Conservation (phyloP, 768 basidiomycete species). For the Lactarius pseudohatsudake region DNA sequence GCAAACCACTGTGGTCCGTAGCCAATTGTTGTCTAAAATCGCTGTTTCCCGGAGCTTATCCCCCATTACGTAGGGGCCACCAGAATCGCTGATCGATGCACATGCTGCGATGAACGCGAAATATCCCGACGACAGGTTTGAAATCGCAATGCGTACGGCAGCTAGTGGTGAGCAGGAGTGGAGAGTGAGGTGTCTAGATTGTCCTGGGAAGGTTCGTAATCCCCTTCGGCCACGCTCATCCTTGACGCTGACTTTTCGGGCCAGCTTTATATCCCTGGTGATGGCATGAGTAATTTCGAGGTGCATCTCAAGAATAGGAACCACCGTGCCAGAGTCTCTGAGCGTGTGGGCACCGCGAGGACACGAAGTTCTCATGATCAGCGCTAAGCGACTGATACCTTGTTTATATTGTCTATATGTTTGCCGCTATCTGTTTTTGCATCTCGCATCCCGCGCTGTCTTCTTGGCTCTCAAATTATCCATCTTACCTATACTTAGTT, state of each 20-base stretch:
- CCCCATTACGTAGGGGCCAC: constrained; percentile 39
- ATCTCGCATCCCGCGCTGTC: constrained; percentile 17
- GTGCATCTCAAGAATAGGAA: constrained; percentile 87
- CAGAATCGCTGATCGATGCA: constrained; percentile 70
- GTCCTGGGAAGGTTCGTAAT: constrained; percentile 80
- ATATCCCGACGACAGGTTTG: constrained; percentile 83
- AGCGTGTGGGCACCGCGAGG: constrained; percentile 41
- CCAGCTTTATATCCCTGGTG: constrained; percentile 24
- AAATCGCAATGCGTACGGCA: constrained; percentile 61
- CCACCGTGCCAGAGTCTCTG: constrained; percentile 73
- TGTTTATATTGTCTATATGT: constrained; percentile 29
- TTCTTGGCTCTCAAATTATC: constrained; percentile 27
- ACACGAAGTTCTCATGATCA: constrained; percentile 25
- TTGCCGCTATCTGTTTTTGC: constrained; percentile 28
- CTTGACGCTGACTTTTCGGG: constrained; percentile 11
- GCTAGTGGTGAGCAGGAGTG: constrained; percentile 70
- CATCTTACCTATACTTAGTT: constrained; percentile 28
- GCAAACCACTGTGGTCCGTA: constrained; percentile 15
- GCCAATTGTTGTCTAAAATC: neutral
- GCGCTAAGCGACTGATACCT: constrained; percentile 20
- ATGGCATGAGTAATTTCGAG: constrained; percentile 71
- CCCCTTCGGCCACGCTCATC: neutral
- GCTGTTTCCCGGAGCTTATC: neutral
- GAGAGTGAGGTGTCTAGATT: constrained; percentile 89
- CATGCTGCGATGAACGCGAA: constrained; percentile 63